Base-by-base conservation (phyloP, 2,329 filamentous ascomycete genomes). In the Rhinocladiella similis region DNA sequence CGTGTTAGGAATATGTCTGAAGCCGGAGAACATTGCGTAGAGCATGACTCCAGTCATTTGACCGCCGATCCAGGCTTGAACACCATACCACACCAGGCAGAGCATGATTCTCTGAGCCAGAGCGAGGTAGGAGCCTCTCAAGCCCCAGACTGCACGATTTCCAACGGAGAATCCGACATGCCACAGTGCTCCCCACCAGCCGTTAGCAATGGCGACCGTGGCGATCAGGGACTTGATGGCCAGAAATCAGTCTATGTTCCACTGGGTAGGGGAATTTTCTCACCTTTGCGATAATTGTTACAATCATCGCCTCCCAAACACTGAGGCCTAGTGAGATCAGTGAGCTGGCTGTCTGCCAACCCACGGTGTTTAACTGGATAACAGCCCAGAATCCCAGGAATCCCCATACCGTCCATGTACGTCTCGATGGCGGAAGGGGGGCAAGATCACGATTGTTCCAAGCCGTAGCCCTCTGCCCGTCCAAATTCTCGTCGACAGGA, bases 401-500 rank as follows among this genome's bases (percentile, higher is more conserved):
- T 16, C 38, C 38, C 16, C 16, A 42, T 19, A 42, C 38, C 16
- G 38, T 42, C 38, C 38, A 42, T 10, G 38, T 42, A 42, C 38
- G 38, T 42, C 38, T 42, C 16, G 38, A 39, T 19, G 52, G 52
- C 5, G 52, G 52, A 9, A 54, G 46, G 1, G 52, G 52, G 2
- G 52, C 52, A 19, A 54, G 52, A 45, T 54, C 52, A 25, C 52
- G 52, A 33, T 54, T 54, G 38, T 54, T 54, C 52, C 52, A 54
- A 38, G 52, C 45, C 27, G 52, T 54, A 39, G 52, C n/a, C 33
- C 45, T 54, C 36, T 47, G 16, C 12, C 46, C 52, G 38, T 49
- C 45, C 22, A 54, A 42, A 16, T 54, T 49, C 38, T 54, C 52
- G 46, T 54, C 52, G 10, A 54, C 52, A 1, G 52, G 52, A 16